These are phyloP conservation scores for Alternaria sp. DNA, from an alignment of 2,329 filamentous ascomycete genomes.

Conservation along the genomic window DNA sequence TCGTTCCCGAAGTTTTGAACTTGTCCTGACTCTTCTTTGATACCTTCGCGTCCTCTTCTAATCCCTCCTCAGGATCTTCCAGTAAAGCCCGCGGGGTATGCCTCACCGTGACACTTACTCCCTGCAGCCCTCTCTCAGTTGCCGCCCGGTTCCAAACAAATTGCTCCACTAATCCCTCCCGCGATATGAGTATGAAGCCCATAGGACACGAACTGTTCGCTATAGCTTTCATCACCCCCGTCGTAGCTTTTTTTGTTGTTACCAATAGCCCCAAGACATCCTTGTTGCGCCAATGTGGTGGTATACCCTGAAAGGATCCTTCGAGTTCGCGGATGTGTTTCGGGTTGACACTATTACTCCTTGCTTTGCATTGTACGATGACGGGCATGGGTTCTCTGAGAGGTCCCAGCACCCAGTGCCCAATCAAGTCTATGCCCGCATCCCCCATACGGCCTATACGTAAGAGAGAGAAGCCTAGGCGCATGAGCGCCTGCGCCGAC, in stretches of 20 bases:
- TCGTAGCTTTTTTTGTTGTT: slow-evolving; percentile 72
- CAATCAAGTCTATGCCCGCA: slow-evolving; percentile 75
- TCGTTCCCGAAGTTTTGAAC: slow-evolving; percentile 27
- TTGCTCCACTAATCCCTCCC: slow-evolving; percentile 66
- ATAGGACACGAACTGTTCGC: slow-evolving; percentile 71
- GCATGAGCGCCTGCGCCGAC: slow-evolving; percentile 61
- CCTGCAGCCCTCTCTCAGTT: slow-evolving; percentile 67
- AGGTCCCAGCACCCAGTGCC: slow-evolving; percentile 65
- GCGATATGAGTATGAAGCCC: slow-evolving; percentile 69
- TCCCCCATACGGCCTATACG: slow-evolving; percentile 72
- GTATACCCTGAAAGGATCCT: slow-evolving; percentile 77
- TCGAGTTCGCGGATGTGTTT: slow-evolving; percentile 75
- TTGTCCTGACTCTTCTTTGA: slow-evolving; percentile 11
- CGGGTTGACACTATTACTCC: slow-evolving; percentile 58
- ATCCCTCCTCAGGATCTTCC: slow-evolving; percentile 3
- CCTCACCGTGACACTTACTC: slow-evolving; percentile 49
- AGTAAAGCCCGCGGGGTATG: slow-evolving; percentile 31
- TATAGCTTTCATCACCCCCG: slow-evolving; percentile 77
- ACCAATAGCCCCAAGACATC: slow-evolving; percentile 74
- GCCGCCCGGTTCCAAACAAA: slow-evolving; percentile 75
- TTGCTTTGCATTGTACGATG: slow-evolving; percentile 73
- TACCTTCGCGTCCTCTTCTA: slow-evolving; percentile 5
- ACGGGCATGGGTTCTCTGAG: slow-evolving; percentile 49
- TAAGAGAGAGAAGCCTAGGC: slow-evolving; percentile 68
- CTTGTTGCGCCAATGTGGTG: slow-evolving; percentile 71